Evolutionary conservation across 1,284 basidiomycete species (phyloP).

Genomic region (Mycosarcoma mackinlayi): DNA sequence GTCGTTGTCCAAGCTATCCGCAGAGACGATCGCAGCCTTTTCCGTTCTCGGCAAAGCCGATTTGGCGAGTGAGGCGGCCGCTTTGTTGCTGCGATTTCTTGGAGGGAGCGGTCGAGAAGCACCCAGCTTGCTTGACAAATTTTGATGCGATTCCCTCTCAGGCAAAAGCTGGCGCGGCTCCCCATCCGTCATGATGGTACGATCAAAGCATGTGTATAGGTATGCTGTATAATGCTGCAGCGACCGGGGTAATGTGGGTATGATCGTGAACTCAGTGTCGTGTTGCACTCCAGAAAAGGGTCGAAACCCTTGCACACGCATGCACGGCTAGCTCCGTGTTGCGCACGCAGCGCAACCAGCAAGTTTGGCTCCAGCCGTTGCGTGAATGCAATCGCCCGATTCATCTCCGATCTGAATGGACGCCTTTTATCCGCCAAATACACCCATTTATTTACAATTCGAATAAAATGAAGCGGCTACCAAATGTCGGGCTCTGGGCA

Average conservation of each 20-base stretch:
- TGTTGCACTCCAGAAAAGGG: no score
- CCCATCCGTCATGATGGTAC: slow-evolving; percentile 25
- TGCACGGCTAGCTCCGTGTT: no score
- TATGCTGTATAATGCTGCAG: background rate
- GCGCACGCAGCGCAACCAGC: no score
- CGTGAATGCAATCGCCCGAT: background rate
- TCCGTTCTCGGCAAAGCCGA: background rate
- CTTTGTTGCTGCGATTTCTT: slow-evolving; percentile 22
- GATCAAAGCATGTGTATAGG: background rate
- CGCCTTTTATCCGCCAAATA: background rate
- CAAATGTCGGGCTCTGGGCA: no score
- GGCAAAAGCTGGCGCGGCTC: slow-evolving; percentile 43
- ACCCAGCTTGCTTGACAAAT: slow-evolving; percentile 29
- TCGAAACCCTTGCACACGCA: background rate
- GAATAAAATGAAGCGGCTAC: no score
- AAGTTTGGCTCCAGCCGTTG: no score
- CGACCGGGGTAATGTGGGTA: background rate
- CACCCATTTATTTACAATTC: background rate
- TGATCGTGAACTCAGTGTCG: no score
- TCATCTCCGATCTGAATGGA: background rate
- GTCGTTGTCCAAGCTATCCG: background rate
- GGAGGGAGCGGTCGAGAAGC: slow-evolving; percentile 43
- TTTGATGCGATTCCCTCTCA: slow-evolving; percentile 41
- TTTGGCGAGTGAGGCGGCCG: slow-evolving; percentile 7
- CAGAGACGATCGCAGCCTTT: background rate